A percentile compares a stretch with the other conserved stretches of the same genome.
Evolutionary conservation across 2,329 filamentous ascomycete species (phyloP).

Genomic region (Paecilomyces niveus): DNA sequence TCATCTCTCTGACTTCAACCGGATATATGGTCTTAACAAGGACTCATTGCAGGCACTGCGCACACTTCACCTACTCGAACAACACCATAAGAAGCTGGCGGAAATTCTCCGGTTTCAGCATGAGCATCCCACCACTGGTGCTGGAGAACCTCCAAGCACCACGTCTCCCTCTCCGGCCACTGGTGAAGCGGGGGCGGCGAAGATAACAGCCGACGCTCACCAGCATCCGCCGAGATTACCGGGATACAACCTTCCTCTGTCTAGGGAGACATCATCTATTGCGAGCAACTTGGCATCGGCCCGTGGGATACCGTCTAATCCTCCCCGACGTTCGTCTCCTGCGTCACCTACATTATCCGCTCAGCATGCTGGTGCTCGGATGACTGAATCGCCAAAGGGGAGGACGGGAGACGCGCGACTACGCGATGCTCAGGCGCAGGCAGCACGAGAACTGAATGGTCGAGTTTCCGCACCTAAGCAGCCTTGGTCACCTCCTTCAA

Average conservation of each 20-base stretch:
- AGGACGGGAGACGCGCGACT: conserved; percentile 23
- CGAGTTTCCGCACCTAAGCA: conserved; percentile 20
- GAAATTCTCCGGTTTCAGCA: conserved; percentile 68
- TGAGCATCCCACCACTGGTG: conserved; percentile 38
- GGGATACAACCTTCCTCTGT: conserved; percentile 39
- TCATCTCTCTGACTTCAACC: neutral
- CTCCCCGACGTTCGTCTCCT: conserved; percentile 52
- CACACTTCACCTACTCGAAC: conserved; percentile 75
- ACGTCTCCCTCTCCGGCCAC: conserved; percentile 6
- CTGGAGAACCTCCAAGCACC: conserved; percentile 8
- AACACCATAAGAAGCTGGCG: conserved; percentile 78
- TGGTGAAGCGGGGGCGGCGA: conserved; percentile 13
- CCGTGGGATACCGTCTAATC: conserved; percentile 60
- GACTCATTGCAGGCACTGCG: conserved; percentile 61
- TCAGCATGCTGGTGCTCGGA: conserved; percentile 64
- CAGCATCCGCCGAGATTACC: conserved; percentile 34
- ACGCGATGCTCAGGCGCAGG: conserved; percentile 12
- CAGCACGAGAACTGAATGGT: conserved; percentile 17
- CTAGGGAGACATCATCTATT: conserved; percentile 73
- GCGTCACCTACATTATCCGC: conserved; percentile 66
- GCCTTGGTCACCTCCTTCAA: conserved; percentile 26
- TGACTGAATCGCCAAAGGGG: conserved; percentile 48
- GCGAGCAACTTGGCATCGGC: conserved; percentile 83
- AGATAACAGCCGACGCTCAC: conserved; percentile 22
- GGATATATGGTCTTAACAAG: conserved; percentile 2